Evolutionary conservation across 208 protist species (phyloP).

Genomic region (Crithidia bombi): DNA sequence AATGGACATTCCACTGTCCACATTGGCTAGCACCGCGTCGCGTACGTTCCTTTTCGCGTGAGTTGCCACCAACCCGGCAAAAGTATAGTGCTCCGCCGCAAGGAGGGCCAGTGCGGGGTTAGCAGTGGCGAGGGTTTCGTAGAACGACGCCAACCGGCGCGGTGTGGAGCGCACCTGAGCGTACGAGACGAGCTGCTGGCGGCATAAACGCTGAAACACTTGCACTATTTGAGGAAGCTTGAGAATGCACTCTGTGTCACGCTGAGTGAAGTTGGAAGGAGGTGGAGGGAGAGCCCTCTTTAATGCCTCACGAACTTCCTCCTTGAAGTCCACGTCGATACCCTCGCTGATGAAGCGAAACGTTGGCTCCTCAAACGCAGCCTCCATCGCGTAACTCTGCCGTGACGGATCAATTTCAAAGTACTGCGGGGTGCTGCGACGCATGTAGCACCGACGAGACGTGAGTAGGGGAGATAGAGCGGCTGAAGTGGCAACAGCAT

Average conservation of each 20-base stretch:
- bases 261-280: conserved; percentile 62
- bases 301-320: conserved; percentile 73
- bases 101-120: conserved; percentile 66
- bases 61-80: conserved; percentile 75
- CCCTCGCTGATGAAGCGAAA: conserved; percentile 88
- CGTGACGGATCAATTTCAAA: conserved; percentile 57
- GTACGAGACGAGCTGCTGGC: conserved; percentile 69
- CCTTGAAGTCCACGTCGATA: conserved; percentile 82
- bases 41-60: conserved; percentile 58
- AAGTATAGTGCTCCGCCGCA: conserved; percentile 86
- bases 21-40: conserved; percentile 53
- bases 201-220: conserved; percentile 64
- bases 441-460: conserved; percentile 28
- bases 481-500: neutral
- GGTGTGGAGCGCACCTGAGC: conserved; percentile 85
- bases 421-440: conserved; percentile 21
- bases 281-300: conserved; percentile 49
- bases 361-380: conserved; percentile 87
- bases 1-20: conserved; percentile 61
- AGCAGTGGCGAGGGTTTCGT: conserved; percentile 77
- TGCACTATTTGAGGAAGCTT: conserved; percentile 47
- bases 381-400: conserved; percentile 71
- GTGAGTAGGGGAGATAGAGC: neutral
- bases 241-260: conserved; percentile 8
- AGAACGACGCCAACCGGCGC: conserved; percentile 64